Percentiles rank a stretch among this genome's conserved stretches.
Evolutionary conservation across 306 rosid genomes (phyloP).

Genomic region (Betula pendula): DNA sequence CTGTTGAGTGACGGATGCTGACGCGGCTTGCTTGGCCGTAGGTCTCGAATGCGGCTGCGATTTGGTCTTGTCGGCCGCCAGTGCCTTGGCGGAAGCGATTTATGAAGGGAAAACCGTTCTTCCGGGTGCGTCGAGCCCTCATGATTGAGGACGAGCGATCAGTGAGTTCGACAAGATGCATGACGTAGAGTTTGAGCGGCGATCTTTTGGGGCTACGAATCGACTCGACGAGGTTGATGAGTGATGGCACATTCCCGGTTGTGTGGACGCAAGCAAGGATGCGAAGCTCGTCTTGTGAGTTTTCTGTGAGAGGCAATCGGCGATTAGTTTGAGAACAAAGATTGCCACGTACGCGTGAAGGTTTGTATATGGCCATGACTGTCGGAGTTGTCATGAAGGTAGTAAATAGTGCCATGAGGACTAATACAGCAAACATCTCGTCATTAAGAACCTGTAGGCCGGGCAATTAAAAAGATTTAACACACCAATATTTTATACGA

Average conservation of each 20-base stretch:
- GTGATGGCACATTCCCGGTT: conserved; percentile 30
- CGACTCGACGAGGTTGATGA: conserved; percentile 37
- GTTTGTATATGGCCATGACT: conserved; percentile 37
- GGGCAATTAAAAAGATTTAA: neutral
- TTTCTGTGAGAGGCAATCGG: conserved; percentile 14
- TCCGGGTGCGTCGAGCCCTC: conserved; percentile 39
- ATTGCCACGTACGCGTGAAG: conserved; percentile 13
- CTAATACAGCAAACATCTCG: conserved; percentile 41
- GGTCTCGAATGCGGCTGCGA: conserved; percentile 34
- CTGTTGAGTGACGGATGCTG: conserved; percentile 25
- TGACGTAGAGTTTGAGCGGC: conserved; percentile 33
- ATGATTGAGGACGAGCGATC: conserved; percentile 48
- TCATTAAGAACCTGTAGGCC: conserved; percentile 40
- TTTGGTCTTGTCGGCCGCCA: conserved; percentile 18
- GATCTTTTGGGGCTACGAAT: conserved; percentile 26
- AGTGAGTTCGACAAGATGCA: conserved; percentile 41
- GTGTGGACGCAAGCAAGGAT: conserved; percentile 50
- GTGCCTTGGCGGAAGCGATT: conserved; percentile 26
- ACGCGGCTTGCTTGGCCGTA: conserved; percentile 26
- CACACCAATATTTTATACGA: neutral
- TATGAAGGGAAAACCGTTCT: conserved; percentile 38
- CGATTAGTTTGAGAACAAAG: conserved; percentile 5
- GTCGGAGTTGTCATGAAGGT: conserved; percentile 50
- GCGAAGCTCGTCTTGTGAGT: conserved; percentile 27
- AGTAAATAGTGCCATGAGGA: conserved; percentile 49